A percentile compares a stretch with the other conserved stretches of the same genome.
Conservation (phyloP, 1,284 basidiomycete genomes). For the Trametes pubescens region DNA sequence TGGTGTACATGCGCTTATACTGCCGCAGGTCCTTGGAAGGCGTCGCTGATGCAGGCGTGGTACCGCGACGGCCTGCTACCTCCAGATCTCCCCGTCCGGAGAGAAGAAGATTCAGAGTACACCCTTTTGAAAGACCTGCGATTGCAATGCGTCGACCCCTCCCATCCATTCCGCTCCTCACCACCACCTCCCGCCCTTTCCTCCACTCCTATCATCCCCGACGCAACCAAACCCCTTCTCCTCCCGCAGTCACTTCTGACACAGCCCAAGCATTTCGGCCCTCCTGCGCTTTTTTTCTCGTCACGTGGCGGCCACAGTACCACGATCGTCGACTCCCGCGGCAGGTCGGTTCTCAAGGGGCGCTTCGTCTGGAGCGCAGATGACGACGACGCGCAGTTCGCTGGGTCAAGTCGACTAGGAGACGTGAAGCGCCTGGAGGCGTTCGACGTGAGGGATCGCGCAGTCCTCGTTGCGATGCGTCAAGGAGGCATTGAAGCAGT, state of each 20-base stretch:
- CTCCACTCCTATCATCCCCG: constrained; percentile 35
- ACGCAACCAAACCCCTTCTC: constrained; percentile 66
- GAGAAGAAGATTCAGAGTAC: constrained; percentile 76
- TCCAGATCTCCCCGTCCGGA: constrained; percentile 78
- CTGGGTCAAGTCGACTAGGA: constrained; percentile 58
- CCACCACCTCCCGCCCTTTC: constrained; percentile 47
- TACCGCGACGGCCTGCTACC: constrained; percentile 83
- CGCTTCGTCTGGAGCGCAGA: constrained; percentile 80
- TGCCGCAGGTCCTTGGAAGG: constrained; percentile 78
- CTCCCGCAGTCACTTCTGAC: constrained; percentile 81
- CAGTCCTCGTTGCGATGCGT: constrained; percentile 81
- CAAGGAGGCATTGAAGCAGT: constrained; percentile 84
- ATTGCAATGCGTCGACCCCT: constrained; percentile 77
- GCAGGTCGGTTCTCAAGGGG: constrained; percentile 81
- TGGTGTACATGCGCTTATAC: constrained; percentile 17
- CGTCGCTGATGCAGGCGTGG: constrained; percentile 86
- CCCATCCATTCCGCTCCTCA: constrained; percentile 72
- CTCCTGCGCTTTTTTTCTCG: constrained; percentile 87
- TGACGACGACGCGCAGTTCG: constrained; percentile 54
- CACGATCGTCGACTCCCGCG: constrained; percentile 83
- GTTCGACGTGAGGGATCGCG: constrained; percentile 75
- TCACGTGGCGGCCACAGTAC: constrained; percentile 87
- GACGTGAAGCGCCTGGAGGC: constrained; percentile 83
- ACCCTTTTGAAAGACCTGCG: constrained; percentile 75
- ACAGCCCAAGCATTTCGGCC: constrained; percentile 84